Evolutionary conservation across 495 filamentous ascomycete genomes (phyloP), one percentile per base, ranked within the genome.

Genomic region (Daldinia caldariorum): DNA sequence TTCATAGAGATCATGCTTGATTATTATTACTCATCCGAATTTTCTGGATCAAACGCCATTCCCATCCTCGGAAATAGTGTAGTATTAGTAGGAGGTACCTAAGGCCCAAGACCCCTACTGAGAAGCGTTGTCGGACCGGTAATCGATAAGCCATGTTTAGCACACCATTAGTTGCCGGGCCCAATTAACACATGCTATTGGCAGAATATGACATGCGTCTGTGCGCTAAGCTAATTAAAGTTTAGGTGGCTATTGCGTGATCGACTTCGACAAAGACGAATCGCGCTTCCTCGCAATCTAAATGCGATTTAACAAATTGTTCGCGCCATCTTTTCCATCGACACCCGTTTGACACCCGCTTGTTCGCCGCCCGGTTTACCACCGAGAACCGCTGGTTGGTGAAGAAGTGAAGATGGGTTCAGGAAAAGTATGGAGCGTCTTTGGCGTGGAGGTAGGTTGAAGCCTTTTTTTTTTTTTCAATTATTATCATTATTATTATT

Each of bases 361-460:
- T 60, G 43, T 66, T 70, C 70, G 66, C 70, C 66, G 58, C 31
- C 26, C 61, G 66, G 61, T 55, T 61, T 61, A 68, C 57, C 58
- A 66, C 70, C 70, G 70, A 73, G 61, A 73, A 73, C 70, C 70
- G 70, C 58, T 53, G 39, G 57, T 35, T 55, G 61, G 66, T 41
- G 65, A 57, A 50, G 45, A 66, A 65, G 58, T 54, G 41, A 65
- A 66, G 38, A 73, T 73, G 70, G 66, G 45, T 31, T 62, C 43
- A 31, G 37, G 66, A 38, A 73, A 63, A 43, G 70, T 73, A 69
- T 70, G 70, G 70, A 66, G 51, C 54, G 26, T 73, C 45, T 73
- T 69, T 43, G 66, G 66, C 62, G 70, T 73, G 22, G 58, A 73
- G 66, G 70, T 73, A 73, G 70, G 70, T 70, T 60, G 26, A 51